Base-by-base conservation (phyloP, 257 asterid species). In the Capsicum pubescens region DNA sequence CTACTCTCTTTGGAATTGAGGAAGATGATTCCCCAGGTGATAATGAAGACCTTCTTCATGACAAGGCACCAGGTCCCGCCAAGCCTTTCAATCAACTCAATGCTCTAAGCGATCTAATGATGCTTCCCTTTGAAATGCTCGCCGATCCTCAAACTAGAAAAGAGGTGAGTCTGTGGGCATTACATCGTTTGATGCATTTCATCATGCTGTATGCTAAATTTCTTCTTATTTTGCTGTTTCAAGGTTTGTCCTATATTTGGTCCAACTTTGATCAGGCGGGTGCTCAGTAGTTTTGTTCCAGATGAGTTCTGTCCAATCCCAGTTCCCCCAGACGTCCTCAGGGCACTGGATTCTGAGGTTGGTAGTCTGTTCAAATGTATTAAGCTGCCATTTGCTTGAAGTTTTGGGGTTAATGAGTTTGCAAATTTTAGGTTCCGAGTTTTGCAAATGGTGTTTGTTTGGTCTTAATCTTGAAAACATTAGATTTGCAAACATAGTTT, bases 281-380 rank as follows among this genome's bases (percentile, higher is more conserved):
- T 93, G 70, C 90, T 93, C 36, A 81, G 79, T 76, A 90, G 89
- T 86, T 96, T 92, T 82, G 92, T 93, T 61, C 99, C 98, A 0
- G 99, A 96, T 68, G 98, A 94, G 85, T 96, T 96, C 91, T 91
- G 91, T 84, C 98, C 99, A 39, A 83, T 90, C 14, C 97, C 97
- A n/a, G 90, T 96, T 80, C 99, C 99, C 36, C 88, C 56, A 8
- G 79, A 86, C 86, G 90, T 96, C 83, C 83, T 93, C 42, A 85
- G 90, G 16, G 91, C 95, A 52, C 94, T 96, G 74, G 90, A 87
- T 83, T 76, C 89, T 14, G 97, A 96, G 98, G 97, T 92, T 85
- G 74, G 26, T 36, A n/a, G 60, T 48, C 44, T 6, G 44, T 74
- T 74, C 19, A 48, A 48, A 19, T 74, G 35, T 50, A 13, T 74